Evolutionary conservation across 805 yeast species (phyloP).

Genomic region (Peterozyma toletana): DNA sequence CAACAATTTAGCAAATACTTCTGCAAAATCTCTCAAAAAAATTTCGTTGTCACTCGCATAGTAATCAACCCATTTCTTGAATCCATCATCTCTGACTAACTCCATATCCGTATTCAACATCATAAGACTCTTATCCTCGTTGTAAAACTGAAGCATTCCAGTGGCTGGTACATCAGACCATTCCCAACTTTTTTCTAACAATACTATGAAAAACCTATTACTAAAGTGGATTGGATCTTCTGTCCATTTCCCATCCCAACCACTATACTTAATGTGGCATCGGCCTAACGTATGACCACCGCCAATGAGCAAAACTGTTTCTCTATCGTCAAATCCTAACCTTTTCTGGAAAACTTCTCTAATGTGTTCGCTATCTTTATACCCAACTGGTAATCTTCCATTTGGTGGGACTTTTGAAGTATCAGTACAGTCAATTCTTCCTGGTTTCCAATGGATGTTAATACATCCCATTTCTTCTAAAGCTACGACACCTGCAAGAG

Average conservation of each 20-base stretch:
- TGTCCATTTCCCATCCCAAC: conserved; percentile 45
- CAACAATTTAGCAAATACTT: conserved; percentile 58
- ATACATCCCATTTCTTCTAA: conserved; percentile 79
- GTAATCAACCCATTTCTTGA: conserved; percentile 50
- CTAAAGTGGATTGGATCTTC: conserved; percentile 30
- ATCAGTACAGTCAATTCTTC: conserved; percentile 56
- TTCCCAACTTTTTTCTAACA: conserved; percentile 48
- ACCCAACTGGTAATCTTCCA: conserved; percentile 72
- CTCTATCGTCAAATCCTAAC: conserved; percentile 64
- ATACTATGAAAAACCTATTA: conserved; percentile 33
- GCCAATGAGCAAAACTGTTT: conserved; percentile 66
- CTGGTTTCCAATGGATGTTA: conserved; percentile 74
- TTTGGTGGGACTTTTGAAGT: conserved; percentile 47
- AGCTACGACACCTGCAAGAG: conserved; percentile 73
- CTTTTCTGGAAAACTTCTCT: conserved; percentile 49
- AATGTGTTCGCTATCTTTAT: conserved; percentile 57
- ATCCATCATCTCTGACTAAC: conserved; percentile 52
- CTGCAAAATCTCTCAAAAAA: conserved; percentile 59
- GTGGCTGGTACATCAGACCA: conserved; percentile 34
- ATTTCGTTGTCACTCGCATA: conserved; percentile 61
- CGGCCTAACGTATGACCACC: conserved; percentile 77
- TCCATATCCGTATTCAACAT: conserved; percentile 84
- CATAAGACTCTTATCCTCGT: conserved; percentile 45
- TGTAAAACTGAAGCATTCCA: conserved; percentile 30
- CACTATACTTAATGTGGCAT: conserved; percentile 53